Evolutionary conservation across 495 filamentous ascomycete species (phyloP).

Genomic region (Penicillium silybi): DNA sequence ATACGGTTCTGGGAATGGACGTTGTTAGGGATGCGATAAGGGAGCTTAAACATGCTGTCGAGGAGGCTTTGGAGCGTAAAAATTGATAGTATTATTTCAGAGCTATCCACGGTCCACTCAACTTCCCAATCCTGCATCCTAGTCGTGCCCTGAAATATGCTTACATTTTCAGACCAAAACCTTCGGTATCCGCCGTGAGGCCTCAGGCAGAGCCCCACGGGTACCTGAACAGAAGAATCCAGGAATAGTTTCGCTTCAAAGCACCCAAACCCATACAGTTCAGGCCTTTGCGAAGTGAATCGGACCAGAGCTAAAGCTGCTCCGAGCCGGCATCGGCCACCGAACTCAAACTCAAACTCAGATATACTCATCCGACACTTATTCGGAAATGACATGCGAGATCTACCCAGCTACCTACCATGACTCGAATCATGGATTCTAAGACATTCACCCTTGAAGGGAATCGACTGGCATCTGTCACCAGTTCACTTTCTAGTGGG

Average conservation of each 20-base stretch:
- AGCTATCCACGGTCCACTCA: conserved; percentile 6
- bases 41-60: too few relatives aligned
- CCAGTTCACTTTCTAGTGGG: neutral
- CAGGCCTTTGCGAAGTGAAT: neutral
- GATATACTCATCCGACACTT: neutral
- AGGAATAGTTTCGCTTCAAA: too few relatives aligned
- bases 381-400: neutral
- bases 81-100: neutral
- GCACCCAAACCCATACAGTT: too few relatives aligned
- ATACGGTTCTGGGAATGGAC: too few relatives aligned
- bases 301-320: neutral
- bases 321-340: neutral
- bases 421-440: neutral
- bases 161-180: neutral
- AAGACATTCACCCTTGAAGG: neutral
- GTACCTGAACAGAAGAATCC: too few relatives aligned
- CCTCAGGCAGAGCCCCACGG: too few relatives aligned
- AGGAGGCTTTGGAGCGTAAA: neutral
- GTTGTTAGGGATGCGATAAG: too few relatives aligned
- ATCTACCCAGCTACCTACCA: neutral
- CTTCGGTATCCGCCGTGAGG: neutral
- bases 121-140: conserved; percentile 12
- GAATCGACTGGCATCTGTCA: neutral
- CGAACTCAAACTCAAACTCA: neutral
- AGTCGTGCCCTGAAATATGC: conserved; percentile 13